A percentile compares a stretch with the other conserved stretches of the same genome.
These are phyloP conservation scores for Fonsecaea nubica DNA, from an alignment of 2,329 filamentous ascomycete species.

Conservation along the genomic window DNA sequence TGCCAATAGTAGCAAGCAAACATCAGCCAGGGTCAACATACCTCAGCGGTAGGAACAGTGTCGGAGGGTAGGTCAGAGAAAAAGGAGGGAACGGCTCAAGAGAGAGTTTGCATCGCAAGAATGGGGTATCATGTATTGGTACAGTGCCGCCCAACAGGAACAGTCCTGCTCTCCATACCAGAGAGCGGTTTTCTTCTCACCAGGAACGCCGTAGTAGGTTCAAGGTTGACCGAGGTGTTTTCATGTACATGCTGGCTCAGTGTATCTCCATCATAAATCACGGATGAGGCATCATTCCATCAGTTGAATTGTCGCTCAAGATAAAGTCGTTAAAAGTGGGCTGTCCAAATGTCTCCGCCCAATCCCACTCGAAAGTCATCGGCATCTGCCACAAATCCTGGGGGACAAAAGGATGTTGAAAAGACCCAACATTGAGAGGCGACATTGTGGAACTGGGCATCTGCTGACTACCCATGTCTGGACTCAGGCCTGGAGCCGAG, in stretches of 20 bases:
- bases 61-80: neutral
- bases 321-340: conserved; percentile 34
- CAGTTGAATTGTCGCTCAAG: conserved; percentile 33
- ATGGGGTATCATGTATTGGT: conserved; percentile 31
- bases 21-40: neutral
- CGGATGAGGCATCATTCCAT: conserved; percentile 32
- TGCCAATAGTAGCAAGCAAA: neutral
- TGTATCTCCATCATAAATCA: conserved; percentile 22
- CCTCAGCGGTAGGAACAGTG: neutral
- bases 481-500: conserved; percentile 45
- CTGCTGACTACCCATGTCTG: conserved; percentile 45
- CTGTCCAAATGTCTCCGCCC: conserved; percentile 54
- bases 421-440: conserved; percentile 53
- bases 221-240: conserved; percentile 4
- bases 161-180: neutral
- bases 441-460: conserved; percentile 44
- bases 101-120: conserved; percentile 7
- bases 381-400: conserved; percentile 95
- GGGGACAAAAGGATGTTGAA: conserved; percentile 86
- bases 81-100: neutral
- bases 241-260: conserved; percentile 13
- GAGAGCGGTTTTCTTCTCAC: neutral
- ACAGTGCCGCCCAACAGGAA: conserved; percentile 17
- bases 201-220: conserved; percentile 10
- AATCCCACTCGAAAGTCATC: conserved; percentile 93